Evolutionary conservation across 768 basidiomycete species (phyloP).

Genomic region (Leucocoprinus sp.): DNA sequence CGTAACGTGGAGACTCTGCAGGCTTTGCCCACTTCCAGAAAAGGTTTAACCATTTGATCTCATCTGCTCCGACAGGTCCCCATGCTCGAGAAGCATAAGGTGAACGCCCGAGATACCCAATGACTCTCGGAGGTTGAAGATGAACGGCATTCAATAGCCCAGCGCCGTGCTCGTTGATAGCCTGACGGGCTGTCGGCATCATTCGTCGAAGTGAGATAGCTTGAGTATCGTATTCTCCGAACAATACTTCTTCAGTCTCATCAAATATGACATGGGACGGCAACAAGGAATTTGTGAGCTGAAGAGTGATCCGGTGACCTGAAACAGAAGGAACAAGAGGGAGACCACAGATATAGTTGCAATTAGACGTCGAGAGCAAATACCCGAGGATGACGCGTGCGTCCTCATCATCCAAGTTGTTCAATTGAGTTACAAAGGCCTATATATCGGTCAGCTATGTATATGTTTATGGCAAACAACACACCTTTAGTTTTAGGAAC

Average conservation of each 20-base stretch:
- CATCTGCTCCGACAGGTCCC: constrained; percentile 9
- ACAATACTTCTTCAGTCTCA: neutral
- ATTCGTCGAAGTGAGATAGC: constrained; percentile 3
- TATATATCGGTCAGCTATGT: neutral
- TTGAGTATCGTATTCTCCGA: neutral
- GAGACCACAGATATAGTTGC: constrained; percentile 27
- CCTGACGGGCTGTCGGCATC: neutral
- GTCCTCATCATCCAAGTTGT: constrained; percentile 1
- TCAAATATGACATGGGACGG: constrained; percentile 22
- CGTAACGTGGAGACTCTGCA: neutral
- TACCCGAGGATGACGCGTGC: constrained; percentile 21
- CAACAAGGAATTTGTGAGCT: neutral
- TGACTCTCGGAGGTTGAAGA: constrained; percentile 20
- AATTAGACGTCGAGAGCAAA: constrained; percentile 24
- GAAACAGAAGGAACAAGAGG: constrained; percentile 28
- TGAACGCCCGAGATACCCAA: constrained; percentile 21
- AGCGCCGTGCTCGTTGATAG: constrained; percentile 15
- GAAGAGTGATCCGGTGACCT: constrained; percentile 18
- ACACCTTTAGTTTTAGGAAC: neutral
- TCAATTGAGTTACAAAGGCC: neutral
- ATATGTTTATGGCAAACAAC: neutral
- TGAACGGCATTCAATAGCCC: constrained; percentile 23
- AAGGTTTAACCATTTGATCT: constrained; percentile 25
- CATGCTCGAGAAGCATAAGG: neutral
- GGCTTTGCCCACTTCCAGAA: constrained; percentile 36